A percentile compares a stretch with the other conserved stretches of the same genome.
Conservation (phyloP, 2,329 filamentous ascomycete species). For the Mollisia scopiformis region DNA sequence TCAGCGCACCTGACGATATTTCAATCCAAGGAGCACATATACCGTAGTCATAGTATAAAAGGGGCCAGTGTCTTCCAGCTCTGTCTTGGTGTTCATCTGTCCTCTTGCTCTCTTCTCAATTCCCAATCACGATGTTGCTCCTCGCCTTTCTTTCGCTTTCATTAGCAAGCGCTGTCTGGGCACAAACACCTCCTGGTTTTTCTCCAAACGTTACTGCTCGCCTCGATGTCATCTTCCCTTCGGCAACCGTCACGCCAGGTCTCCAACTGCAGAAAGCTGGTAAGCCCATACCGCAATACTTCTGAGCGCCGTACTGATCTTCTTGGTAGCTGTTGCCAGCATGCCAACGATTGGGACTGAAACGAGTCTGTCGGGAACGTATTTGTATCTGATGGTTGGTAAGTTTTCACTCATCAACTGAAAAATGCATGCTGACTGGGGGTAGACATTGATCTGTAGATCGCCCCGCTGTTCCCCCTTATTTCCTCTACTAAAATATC, state of each 20-base stretch:
- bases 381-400: slow-evolving; percentile 22
- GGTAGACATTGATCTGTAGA: slow-evolving; percentile 21
- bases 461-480: not conserved
- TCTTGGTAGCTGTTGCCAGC: not conserved
- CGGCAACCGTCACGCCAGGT: slow-evolving; percentile 14
- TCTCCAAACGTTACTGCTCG: slow-evolving; percentile 13
- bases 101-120: not conserved
- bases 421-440: not conserved
- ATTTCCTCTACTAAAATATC: not conserved
- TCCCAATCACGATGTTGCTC: slow-evolving; percentile 10
- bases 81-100: not conserved
- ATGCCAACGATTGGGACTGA: slow-evolving; percentile 19
- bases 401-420: not conserved
- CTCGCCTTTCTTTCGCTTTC: slow-evolving; percentile 1
- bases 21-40: not conserved
- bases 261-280: slow-evolving; percentile 17
- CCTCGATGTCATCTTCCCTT: slow-evolving; percentile 18
- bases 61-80: not conserved
- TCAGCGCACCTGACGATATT: not conserved
- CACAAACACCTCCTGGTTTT: slow-evolving; percentile 19
- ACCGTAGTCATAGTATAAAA: not conserved
- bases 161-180: not conserved
- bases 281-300: not conserved
- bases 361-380: slow-evolving; percentile 12
- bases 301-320: not conserved